phyloP scores from a whole-genome alignment of 176 grass and related monocot species.

The Phragmites australis region DNA sequence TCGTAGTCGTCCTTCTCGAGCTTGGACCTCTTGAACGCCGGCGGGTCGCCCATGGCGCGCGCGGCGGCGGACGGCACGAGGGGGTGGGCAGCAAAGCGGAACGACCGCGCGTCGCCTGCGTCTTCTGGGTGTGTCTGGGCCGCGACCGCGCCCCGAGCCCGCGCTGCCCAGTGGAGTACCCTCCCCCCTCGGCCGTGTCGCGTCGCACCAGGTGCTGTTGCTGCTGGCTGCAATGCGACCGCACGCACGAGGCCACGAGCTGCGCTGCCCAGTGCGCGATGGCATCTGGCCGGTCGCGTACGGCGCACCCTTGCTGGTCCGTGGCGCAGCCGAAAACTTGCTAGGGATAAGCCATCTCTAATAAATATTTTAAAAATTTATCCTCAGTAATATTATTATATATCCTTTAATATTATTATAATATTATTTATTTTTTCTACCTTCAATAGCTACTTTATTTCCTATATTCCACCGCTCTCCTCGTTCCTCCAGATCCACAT shows the following conservation, averaged over 20 bases:
- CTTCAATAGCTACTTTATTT: no score
- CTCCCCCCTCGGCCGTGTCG: not conserved
- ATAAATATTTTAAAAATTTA: no score
- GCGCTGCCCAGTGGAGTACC: not conserved
- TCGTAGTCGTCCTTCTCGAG: slow-evolving; percentile 43
- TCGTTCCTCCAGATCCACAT: no score
- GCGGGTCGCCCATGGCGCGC: slow-evolving; percentile 41
- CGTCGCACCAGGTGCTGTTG: not conserved
- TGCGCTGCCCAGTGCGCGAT: no score
- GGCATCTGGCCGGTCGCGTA: not conserved
- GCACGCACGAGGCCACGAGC: not conserved
- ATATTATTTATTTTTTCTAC: no score
- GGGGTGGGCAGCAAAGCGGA: no score
- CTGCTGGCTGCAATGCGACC: not conserved
- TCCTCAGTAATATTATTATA: no score
- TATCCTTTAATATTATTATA: no score
- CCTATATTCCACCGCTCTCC: no score
- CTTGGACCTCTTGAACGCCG: slow-evolving; percentile 54
- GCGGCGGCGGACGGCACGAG: slow-evolving; percentile 17
- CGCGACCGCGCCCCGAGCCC: no score
- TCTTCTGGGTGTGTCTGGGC: not conserved
- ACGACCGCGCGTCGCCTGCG: not conserved
- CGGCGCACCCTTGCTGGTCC: not conserved
- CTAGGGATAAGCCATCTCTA: no score
- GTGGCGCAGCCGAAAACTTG: not conserved